phyloP scores from a whole-genome alignment of 1,284 basidiomycete species.

The Sporisorium exsertum region DNA sequence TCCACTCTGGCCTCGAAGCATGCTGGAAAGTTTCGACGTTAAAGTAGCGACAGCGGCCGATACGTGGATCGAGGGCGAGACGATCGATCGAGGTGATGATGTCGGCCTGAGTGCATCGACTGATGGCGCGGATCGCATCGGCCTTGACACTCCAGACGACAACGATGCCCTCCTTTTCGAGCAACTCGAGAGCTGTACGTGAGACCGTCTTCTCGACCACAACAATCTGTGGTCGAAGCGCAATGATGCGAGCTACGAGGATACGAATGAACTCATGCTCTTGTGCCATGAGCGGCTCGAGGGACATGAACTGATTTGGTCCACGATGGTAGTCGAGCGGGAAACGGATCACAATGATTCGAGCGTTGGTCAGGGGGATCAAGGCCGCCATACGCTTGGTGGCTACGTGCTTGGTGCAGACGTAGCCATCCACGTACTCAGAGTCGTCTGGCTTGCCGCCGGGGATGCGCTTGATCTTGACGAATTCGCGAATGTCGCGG shows the following conservation, averaged over 20 bases:
- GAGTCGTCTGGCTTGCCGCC: slow-evolving; percentile 91
- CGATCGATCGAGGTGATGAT: slow-evolving; percentile 95
- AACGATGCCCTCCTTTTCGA: slow-evolving; percentile 86
- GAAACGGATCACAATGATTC: slow-evolving; percentile 95
- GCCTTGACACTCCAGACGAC: slow-evolving; percentile 91
- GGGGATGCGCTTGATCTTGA: slow-evolving; percentile 98
- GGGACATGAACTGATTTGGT: slow-evolving; percentile 92
- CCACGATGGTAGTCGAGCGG: slow-evolving; percentile 90
- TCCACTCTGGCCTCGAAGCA: slow-evolving; percentile 84
- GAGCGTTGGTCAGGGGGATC: slow-evolving; percentile 78
- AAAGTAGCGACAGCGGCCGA: slow-evolving; percentile 90
- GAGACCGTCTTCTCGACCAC: slow-evolving; percentile 93
- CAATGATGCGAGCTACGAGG: slow-evolving; percentile 87
- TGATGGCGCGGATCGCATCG: slow-evolving; percentile 85
- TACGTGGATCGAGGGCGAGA: slow-evolving; percentile 85
- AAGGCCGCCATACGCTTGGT: slow-evolving; percentile 79
- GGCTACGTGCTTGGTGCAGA: slow-evolving; percentile 97
- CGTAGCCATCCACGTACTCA: slow-evolving; percentile 95
- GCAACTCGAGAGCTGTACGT: slow-evolving; percentile 87
- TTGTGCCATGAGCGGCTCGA: slow-evolving; percentile 90
- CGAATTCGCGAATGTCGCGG: slow-evolving; percentile 92
- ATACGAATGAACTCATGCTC: slow-evolving; percentile 94
- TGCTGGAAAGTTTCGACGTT: slow-evolving; percentile 94
- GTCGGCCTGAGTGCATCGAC: slow-evolving; percentile 93
- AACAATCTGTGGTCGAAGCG: slow-evolving; percentile 90